phyloP scores from a whole-genome alignment of 352 stramenopile genomes.

The Phytophthora agathidicida region DNA sequence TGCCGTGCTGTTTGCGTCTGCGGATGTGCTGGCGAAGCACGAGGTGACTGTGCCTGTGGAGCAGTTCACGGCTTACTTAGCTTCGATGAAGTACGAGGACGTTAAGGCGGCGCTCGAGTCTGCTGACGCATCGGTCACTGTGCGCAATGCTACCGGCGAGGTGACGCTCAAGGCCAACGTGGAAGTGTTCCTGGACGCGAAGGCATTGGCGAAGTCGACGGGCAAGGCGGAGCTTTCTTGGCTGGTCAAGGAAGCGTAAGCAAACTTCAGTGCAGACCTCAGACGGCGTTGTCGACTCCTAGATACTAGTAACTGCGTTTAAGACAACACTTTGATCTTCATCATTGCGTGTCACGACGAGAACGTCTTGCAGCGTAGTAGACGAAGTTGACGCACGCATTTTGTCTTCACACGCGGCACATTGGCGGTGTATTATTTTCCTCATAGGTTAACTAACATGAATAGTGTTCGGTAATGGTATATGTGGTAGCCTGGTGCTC shows the following conservation, averaged over 20 bases:
- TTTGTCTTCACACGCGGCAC: conserved; percentile 18
- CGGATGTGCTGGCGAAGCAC: conserved; percentile 52
- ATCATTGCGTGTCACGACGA: too few species aligned
- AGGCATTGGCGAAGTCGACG: conserved; percentile 55
- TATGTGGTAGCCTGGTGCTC: conserved; percentile 1
- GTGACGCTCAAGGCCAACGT: conserved; percentile 59
- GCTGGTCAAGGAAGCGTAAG: conserved; percentile 42
- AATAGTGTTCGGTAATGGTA: conserved; percentile 19
- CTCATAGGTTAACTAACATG: conserved; percentile 42
- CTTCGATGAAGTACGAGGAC: conserved; percentile 84
- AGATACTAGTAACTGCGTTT: conserved; percentile 23
- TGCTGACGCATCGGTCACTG: conserved; percentile 38
- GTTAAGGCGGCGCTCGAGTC: conserved; percentile 63
- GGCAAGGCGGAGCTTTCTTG: conserved; percentile 52
- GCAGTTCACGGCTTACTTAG: conserved; percentile 67
- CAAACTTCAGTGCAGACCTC: background rate
- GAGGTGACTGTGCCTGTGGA: conserved; percentile 41
- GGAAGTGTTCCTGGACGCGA: conserved; percentile 81
- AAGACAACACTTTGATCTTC: conserved; percentile 13
- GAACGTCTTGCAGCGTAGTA: background rate
- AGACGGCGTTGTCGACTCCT: background rate
- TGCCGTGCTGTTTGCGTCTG: conserved; percentile 71
- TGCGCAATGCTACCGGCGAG: conserved; percentile 49
- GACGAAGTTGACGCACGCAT: conserved; percentile 4
- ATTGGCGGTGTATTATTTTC: conserved; percentile 35